A percentile compares a stretch with the other conserved stretches of the same genome.
Evolutionary conservation across 345 rosid species (phyloP).

Genomic region (Lepidium didymum): DNA sequence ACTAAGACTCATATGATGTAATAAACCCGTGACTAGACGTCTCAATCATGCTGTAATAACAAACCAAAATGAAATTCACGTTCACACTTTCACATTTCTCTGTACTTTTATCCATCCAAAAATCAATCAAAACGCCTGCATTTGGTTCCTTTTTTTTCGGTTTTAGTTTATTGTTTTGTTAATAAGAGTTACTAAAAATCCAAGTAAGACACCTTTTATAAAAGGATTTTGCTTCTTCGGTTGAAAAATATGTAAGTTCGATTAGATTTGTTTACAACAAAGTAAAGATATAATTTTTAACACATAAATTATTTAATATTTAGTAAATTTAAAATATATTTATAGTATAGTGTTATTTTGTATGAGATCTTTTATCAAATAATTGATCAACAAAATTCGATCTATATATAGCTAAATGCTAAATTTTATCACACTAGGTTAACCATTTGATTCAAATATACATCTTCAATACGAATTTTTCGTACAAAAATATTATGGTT

Average conservation of each 20-base stretch:
- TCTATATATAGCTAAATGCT: too few relatives aligned
- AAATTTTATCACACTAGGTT: too few relatives aligned
- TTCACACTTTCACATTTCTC: background rate
- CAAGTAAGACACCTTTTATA: background rate
- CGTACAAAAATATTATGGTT: background rate
- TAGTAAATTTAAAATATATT: too few relatives aligned
- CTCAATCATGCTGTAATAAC: background rate
- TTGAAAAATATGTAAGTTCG: background rate
- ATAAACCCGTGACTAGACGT: conserved; percentile 1
- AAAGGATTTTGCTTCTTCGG: background rate
- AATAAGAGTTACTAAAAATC: background rate
- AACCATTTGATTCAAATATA: too few relatives aligned
- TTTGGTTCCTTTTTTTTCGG: background rate
- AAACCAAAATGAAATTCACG: conserved; percentile 6
- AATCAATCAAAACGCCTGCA: background rate
- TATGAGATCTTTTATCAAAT: too few relatives aligned
- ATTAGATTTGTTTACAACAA: background rate
- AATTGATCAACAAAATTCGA: too few relatives aligned
- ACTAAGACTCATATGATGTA: background rate
- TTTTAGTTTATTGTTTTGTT: conserved; percentile 12
- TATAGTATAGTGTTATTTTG: too few relatives aligned
- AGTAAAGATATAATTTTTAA: background rate
- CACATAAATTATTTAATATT: too few relatives aligned
- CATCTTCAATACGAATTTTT: too few relatives aligned
- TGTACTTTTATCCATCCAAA: background rate